phyloP scores from a whole-genome alignment of 345 rosid species.

The Hirschfeldia incana region DNA sequence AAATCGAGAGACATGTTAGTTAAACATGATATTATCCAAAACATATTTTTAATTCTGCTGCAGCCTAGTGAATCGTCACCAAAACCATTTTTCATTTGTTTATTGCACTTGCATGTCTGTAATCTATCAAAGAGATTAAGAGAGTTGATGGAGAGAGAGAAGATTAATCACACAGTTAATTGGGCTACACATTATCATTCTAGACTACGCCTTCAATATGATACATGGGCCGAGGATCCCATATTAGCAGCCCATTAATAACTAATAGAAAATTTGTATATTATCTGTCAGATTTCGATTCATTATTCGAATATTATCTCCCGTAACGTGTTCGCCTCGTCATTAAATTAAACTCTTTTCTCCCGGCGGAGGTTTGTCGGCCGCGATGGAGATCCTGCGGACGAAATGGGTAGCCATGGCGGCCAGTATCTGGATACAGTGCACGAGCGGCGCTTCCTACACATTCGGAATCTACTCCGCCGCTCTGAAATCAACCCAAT shows the following conservation, averaged over 20 bases:
- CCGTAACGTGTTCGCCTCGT: background rate
- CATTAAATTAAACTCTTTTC: background rate
- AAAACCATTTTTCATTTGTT: too few species aligned
- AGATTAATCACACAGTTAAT: too few species aligned
- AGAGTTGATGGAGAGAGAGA: too few species aligned
- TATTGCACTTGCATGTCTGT: too few species aligned
- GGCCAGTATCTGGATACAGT: conserved; percentile 91
- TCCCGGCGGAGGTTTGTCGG: conserved; percentile 5
- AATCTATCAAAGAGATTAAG: too few species aligned
- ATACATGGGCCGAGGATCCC: background rate
- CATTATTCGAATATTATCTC: background rate
- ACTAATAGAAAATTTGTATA: background rate
- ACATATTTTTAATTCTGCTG: too few species aligned
- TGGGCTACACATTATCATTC: background rate
- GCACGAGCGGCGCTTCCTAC: conserved; percentile 66
- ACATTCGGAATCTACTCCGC: conserved; percentile 84
- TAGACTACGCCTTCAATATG: background rate
- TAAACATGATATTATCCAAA: too few species aligned
- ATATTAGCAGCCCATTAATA: background rate
- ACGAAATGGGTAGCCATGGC: conserved; percentile 68
- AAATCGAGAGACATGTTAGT: too few species aligned
- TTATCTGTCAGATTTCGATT: background rate
- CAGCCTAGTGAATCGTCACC: too few species aligned
- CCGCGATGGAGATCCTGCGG: conserved; percentile 27
- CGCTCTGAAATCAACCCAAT: conserved; percentile 68